phyloP scores from a whole-genome alignment of 495 filamentous ascomycete genomes.

The Glarea lozoyensis region DNA sequence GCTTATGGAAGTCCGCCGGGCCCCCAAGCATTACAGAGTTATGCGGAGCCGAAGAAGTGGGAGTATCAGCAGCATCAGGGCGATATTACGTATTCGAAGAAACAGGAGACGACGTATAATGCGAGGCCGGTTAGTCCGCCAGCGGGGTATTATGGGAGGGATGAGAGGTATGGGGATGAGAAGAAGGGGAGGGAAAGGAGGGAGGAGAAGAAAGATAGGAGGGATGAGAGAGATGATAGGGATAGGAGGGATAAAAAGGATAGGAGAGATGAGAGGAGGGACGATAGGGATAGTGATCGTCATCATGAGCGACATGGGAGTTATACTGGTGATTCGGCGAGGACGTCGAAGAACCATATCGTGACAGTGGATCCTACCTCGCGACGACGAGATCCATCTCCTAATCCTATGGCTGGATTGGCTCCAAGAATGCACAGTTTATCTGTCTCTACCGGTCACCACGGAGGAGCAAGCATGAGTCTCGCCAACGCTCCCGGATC shows the following conservation, averaged over 20 bases:
- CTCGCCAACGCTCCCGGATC: slow-evolving; percentile 56
- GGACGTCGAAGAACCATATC: slow-evolving; percentile 31
- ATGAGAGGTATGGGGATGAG: no score
- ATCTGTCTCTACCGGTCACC: slow-evolving; percentile 38
- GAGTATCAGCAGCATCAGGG: slow-evolving; percentile 27
- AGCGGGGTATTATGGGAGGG: slow-evolving; percentile 11
- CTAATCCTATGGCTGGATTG: slow-evolving; percentile 5
- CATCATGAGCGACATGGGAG: slow-evolving; percentile 21
- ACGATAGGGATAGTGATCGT: no score
- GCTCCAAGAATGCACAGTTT: slow-evolving; percentile 34
- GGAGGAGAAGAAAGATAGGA: no score
- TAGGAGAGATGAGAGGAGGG: no score
- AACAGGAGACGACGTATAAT: slow-evolving; percentile 12
- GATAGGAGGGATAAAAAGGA: no score
- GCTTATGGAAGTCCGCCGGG: slow-evolving; percentile 1
- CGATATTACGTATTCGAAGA: slow-evolving; percentile 20
- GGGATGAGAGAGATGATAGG: no score
- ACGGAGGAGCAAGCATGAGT: slow-evolving; percentile 30
- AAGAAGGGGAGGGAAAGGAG: no score
- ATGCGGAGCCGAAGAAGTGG: slow-evolving; percentile 24
- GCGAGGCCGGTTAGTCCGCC: slow-evolving; percentile 22
- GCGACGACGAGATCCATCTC: slow-evolving; percentile 12
- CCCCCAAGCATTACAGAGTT: slow-evolving; percentile 5
- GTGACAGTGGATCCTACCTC: slow-evolving; percentile 29
- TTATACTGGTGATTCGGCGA: slow-evolving; percentile 29